Evolutionary conservation across 2,329 filamentous ascomycete genomes (phyloP).

Genomic region (Rutstroemia sydowiana): DNA sequence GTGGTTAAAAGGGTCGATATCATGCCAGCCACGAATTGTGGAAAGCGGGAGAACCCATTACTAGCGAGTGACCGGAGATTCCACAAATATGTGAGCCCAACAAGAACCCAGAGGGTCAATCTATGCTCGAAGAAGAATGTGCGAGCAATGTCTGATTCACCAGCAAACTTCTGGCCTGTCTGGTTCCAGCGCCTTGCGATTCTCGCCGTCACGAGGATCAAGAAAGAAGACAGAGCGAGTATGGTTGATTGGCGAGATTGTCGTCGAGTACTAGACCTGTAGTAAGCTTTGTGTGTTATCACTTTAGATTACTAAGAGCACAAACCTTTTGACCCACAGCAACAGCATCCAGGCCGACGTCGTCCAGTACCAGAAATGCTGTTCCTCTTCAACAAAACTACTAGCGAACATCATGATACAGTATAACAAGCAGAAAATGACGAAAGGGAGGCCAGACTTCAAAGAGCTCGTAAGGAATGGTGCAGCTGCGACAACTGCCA

Average conservation of each 20-base stretch:
- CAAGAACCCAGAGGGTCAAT: conserved; percentile 64
- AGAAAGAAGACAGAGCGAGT: conserved; percentile 26
- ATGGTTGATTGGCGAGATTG: conserved; percentile 9
- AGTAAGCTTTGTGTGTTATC: conserved; percentile 11
- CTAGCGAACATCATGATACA: conserved; percentile 93
- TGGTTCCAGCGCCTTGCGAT: conserved; percentile 83
- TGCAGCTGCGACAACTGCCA: conserved; percentile 31
- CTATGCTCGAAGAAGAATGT: conserved; percentile 58
- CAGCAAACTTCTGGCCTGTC: conserved; percentile 91
- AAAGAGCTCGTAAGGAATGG: conserved; percentile 34
- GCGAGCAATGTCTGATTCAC: conserved; percentile 80
- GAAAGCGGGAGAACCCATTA: conserved; percentile 23
- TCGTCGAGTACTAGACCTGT: conserved; percentile 18
- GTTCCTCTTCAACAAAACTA: conserved; percentile 96
- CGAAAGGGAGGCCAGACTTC: conserved; percentile 37
- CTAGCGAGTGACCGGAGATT: conserved; percentile 25
- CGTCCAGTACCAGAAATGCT: conserved; percentile 97
- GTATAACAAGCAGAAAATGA: conserved; percentile 54
- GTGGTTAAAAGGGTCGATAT: conserved; percentile 37
- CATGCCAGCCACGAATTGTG: conserved; percentile 23
- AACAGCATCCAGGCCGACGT: conserved; percentile 61
- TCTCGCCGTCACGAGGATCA: conserved; percentile 55
- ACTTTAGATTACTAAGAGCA: not conserved
- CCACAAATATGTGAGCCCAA: conserved; percentile 62
- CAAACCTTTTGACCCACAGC: conserved; percentile 40